Percentiles rank a stretch among this genome's conserved stretches.
These are phyloP conservation scores for Zoysia pacifica DNA, from an alignment of 176 grass and related monocot genomes.

Conservation along the genomic window DNA sequence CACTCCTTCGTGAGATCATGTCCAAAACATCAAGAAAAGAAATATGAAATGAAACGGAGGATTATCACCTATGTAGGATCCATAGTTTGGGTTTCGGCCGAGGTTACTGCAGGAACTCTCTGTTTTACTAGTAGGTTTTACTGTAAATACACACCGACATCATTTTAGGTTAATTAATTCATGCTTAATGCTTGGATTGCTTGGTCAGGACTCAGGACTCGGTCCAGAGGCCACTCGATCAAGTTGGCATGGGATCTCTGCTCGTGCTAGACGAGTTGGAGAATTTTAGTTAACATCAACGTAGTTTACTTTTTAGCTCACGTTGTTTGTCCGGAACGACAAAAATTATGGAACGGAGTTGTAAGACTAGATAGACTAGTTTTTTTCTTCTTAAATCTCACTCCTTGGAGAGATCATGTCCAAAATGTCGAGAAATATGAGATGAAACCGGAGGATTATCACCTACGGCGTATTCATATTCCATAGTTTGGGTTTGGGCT, in stretches of 20 bases:
- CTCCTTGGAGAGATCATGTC: no score
- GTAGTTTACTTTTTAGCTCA: no score
- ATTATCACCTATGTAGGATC: not conserved
- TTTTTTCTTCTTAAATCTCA: no score
- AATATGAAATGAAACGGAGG: no score
- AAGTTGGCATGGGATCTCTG: not conserved
- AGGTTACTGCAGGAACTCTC: not conserved
- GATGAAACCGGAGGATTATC: not conserved
- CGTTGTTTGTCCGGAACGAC: no score
- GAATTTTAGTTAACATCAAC: not conserved
- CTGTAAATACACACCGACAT: not conserved
- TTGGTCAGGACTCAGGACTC: not conserved
- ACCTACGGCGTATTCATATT: not conserved
- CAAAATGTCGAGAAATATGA: no score
- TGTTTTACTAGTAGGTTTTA: not conserved
- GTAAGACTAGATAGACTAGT: no score
- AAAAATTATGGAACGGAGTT: no score
- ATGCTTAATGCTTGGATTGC: not conserved
- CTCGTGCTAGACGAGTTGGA: not conserved
- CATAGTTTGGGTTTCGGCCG: not conserved
- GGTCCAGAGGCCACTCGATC: not conserved
- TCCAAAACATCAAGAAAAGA: no score
- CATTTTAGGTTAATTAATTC: not conserved
- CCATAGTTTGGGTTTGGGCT: not conserved
- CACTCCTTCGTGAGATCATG: no score